Percentiles rank a stretch among this genome's conserved stretches.
These are phyloP conservation scores for Coemansia sp. DNA, from an alignment of 192 early-diverging fungal genomes.

Conservation along the genomic window DNA sequence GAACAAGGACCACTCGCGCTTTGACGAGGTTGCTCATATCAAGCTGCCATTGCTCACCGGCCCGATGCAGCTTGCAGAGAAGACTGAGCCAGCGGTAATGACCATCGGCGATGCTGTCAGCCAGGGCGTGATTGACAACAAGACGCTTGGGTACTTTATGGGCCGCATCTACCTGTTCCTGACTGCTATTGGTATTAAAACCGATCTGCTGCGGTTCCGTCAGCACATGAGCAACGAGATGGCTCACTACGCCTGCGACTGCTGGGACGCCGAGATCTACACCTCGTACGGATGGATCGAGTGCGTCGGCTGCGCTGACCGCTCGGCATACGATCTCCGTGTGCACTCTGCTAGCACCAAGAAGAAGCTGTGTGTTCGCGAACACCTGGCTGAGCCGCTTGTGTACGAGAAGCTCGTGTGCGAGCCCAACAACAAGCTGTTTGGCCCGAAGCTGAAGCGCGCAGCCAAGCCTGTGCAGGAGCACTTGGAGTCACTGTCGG, in stretches of 20 bases:
- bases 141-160: constrained; percentile 98
- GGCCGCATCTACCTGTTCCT: constrained; percentile 93
- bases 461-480: constrained; percentile 86
- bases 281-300: constrained; percentile 98
- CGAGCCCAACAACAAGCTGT: constrained; percentile 90
- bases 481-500: constrained; percentile 61
- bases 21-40: constrained; percentile 79
- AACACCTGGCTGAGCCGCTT: constrained; percentile 78
- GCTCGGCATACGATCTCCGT: constrained; percentile 95
- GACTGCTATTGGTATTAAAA: constrained; percentile 84
- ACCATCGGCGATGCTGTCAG: constrained; percentile 91
- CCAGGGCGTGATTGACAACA: constrained; percentile 84
- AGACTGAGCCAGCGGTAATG: constrained; percentile 66
- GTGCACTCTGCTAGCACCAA: constrained; percentile 87
- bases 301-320: constrained; percentile 98
- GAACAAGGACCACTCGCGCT: constrained; percentile 90
- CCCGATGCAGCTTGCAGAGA: constrained; percentile 73
- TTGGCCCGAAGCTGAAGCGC: constrained; percentile 92
- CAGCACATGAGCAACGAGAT: constrained; percentile 99
- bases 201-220: constrained; percentile 84
- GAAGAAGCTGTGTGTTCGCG: constrained; percentile 92
- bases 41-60: constrained; percentile 77
- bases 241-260: constrained; percentile 98
- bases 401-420: constrained; percentile 74
- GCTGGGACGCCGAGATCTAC: constrained; percentile 98